Percentiles rank a stretch among this genome's conserved stretches.
These are phyloP conservation scores for Chiua sp. DNA, from an alignment of 1,284 basidiomycete species.

Conservation along the genomic window DNA sequence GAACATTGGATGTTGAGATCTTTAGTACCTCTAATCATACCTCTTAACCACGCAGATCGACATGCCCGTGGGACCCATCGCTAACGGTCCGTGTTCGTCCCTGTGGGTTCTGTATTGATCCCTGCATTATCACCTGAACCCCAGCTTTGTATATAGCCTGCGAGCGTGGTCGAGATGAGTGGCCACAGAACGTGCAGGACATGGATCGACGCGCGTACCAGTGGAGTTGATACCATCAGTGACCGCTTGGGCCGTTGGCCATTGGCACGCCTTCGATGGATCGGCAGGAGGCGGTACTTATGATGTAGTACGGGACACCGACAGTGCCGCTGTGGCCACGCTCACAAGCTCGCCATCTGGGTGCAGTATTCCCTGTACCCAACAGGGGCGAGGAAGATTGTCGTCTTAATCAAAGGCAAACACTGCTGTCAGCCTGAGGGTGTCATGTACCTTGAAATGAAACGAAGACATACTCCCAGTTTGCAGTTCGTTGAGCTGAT, in stretches of 20 bases:
- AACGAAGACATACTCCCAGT: conserved; percentile 43
- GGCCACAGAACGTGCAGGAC: background rate
- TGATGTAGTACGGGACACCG: conserved; percentile 56
- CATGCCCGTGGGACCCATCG: conserved; percentile 87
- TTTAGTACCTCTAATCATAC: conserved; percentile 6
- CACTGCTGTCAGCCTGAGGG: background rate
- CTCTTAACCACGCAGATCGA: conserved; percentile 75
- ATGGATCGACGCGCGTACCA: conserved; percentile 41
- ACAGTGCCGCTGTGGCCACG: conserved; percentile 58
- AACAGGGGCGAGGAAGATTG: conserved; percentile 58
- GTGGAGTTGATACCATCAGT: conserved; percentile 69
- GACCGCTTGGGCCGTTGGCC: conserved; percentile 47
- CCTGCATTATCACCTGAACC: conserved; percentile 85
- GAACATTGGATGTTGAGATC: too few relatives aligned
- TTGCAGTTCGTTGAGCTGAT: conserved; percentile 55
- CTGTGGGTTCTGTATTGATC: conserved; percentile 97
- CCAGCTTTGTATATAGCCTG: conserved; percentile 63
- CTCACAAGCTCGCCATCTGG: conserved; percentile 58
- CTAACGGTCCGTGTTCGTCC: conserved; percentile 82
- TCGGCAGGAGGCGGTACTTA: conserved; percentile 61
- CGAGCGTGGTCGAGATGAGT: background rate
- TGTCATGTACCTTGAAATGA: background rate
- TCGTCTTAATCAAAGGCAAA: conserved; percentile 40
- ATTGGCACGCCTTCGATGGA: conserved; percentile 61
- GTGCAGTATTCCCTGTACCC: conserved; percentile 65